Evolutionary conservation across 345 rosid genomes (phyloP).

Genomic region (Gynandropsis gynandra): DNA sequence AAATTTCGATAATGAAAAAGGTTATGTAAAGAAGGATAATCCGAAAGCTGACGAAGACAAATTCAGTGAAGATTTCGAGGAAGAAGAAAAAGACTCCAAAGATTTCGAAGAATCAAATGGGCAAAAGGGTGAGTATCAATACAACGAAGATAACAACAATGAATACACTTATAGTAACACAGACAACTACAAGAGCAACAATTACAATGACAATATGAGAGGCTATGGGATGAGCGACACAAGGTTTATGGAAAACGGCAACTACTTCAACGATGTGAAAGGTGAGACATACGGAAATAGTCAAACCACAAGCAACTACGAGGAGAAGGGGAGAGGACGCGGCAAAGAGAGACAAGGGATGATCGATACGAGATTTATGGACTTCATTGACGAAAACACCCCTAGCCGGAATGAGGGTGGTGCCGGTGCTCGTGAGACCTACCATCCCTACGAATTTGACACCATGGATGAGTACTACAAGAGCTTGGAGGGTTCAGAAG

Average conservation of each 20-base stretch:
- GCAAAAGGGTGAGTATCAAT: slow-evolving; percentile 16
- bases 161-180: slow-evolving; percentile 18
- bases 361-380: slow-evolving; percentile 17
- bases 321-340: background rate
- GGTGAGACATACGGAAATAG: slow-evolving; percentile 23
- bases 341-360: slow-evolving; percentile 11
- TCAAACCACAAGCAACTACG: no score
- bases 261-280: slow-evolving; percentile 25
- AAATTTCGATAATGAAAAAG: slow-evolving; percentile 32
- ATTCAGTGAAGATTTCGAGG: slow-evolving; percentile 21
- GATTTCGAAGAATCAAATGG: slow-evolving; percentile 18
- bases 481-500: slow-evolving; percentile 32
- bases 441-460: slow-evolving; percentile 38
- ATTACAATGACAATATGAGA: slow-evolving; percentile 30
- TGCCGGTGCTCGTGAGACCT: slow-evolving; percentile 13
- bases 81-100: slow-evolving; percentile 17
- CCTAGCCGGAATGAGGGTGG: slow-evolving; percentile 16
- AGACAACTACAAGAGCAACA: slow-evolving; percentile 20
- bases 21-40: slow-evolving; percentile 8
- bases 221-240: slow-evolving; percentile 65
- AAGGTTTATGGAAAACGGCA: slow-evolving; percentile 43
- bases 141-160: slow-evolving; percentile 19
- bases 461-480: slow-evolving; percentile 50
- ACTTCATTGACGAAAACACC: background rate
- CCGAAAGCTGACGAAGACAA: slow-evolving; percentile 16